Base-by-base conservation (phyloP, 257 asterid genomes). In the Scutellaria minor region DNA sequence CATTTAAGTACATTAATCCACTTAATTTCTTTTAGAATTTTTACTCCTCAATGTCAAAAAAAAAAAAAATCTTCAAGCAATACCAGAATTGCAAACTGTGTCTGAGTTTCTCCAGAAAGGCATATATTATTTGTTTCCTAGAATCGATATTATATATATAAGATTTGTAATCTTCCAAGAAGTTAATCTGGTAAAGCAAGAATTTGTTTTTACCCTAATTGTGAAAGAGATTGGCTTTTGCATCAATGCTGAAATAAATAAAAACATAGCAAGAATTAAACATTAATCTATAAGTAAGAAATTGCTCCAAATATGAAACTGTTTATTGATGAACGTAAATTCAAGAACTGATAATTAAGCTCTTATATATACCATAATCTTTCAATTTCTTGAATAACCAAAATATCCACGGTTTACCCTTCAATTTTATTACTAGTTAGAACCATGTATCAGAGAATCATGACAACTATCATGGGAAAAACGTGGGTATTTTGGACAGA, bases 341-440 rank as follows among this genome's bases (percentile, higher is more conserved):
- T 40, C 9, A 80, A 51, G 75, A 77, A 74, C 54, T 31, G 37
- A 10, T 58, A 44, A 11, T 47, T 31, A 31, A 66, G 46, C 14
- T 72, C 45, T 50, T 77, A 76, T 75, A 40, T 71, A 81, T 87
- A 81, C 14, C 75, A 31, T 57, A 11, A 45, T 37, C 18, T 9
- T 47, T 50, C 53, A 31, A 60, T 65, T 71, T 58, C 77, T 80
- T 82, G 78, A 71, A 68, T 48, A 71, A 78, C 97, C 98, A 90
- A 92, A 92, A 92, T 90, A 92, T 93, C 87, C 85, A 90, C 92
- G 90, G 93, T 90, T 90, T 90, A 73, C 83, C 83, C 54, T 70
- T 50, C 45, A 57, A 66, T 70, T 44, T 9, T 24, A 44, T 48
- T 9, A 41, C 58, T 24, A 5, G 3, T 54, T 40, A 13, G 54